These are phyloP conservation scores for Rhizopus arrhizus DNA, from an alignment of 371 early-diverging fungal genomes.

Conservation along the genomic window DNA sequence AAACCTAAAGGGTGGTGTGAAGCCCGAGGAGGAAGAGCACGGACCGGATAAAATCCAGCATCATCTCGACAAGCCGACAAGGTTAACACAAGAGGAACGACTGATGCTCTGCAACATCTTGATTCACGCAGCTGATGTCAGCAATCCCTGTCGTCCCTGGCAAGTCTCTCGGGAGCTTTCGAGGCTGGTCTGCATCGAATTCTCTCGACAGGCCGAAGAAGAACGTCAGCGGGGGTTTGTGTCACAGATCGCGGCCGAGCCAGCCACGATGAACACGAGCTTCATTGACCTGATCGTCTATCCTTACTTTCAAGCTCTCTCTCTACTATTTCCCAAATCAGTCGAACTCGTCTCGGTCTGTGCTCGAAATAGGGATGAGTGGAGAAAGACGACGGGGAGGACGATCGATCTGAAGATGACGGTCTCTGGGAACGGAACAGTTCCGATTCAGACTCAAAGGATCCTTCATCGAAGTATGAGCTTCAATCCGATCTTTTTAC, in stretches of 20 bases:
- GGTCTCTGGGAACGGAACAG: too few relatives aligned
- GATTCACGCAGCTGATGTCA: constrained; percentile 88
- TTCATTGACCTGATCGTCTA: constrained; percentile 84
- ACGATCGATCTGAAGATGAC: too few relatives aligned
- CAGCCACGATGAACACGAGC: constrained; percentile 72
- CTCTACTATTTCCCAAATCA: constrained; percentile 67
- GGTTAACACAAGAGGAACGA: constrained; percentile 41
- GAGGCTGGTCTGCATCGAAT: constrained; percentile 80
- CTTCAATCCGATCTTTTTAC: too few relatives aligned
- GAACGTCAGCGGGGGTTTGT: constrained; percentile 72
- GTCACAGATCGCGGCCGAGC: constrained; percentile 78
- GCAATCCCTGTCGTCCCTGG: constrained; percentile 87
- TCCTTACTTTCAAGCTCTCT: constrained; percentile 83
- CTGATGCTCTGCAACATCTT: constrained; percentile 68
- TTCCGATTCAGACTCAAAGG: too few relatives aligned
- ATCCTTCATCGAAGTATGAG: too few relatives aligned
- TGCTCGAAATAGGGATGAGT: constrained; percentile 37
- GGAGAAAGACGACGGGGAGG: constrained; percentile 14
- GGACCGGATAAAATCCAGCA: too few relatives aligned
- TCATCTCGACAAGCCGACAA: too few relatives aligned
- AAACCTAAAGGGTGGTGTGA: too few relatives aligned
- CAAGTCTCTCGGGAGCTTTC: constrained; percentile 80
- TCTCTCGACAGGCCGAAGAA: constrained; percentile 82
- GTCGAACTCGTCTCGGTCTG: constrained; percentile 33
- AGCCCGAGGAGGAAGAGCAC: too few relatives aligned